phyloP scores from a whole-genome alignment of 2,329 filamentous ascomycete species.

The Dactylellina leptospora region DNA sequence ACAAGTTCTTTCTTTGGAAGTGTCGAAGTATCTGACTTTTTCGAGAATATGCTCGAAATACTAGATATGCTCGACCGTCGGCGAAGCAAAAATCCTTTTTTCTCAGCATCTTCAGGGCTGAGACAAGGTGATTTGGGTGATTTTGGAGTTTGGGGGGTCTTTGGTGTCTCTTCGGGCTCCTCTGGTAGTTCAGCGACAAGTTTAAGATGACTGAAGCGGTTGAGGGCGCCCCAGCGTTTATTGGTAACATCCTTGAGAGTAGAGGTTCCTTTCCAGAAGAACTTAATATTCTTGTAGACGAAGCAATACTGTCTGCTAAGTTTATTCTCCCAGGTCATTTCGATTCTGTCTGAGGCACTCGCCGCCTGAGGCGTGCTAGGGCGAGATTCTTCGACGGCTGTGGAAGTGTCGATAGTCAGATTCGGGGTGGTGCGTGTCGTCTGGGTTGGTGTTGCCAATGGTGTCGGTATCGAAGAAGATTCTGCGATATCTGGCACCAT shows the following conservation, averaged over 20 bases:
- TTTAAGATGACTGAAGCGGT: conserved; percentile 55
- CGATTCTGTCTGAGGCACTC: conserved; percentile 9
- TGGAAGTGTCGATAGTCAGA: conserved; percentile 37
- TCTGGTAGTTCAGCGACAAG: conserved; percentile 55
- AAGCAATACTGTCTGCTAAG: conserved; percentile 55
- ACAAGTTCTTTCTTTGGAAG: conserved; percentile 52
- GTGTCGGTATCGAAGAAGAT: conserved; percentile 2
- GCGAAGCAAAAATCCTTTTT: conserved; percentile 31
- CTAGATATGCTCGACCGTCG: conserved; percentile 54
- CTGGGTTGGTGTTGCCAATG: background rate
- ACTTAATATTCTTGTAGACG: conserved; percentile 52
- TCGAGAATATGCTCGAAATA: conserved; percentile 53
- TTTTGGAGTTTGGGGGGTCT: conserved; percentile 14
- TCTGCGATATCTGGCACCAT: background rate
- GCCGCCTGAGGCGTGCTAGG: background rate
- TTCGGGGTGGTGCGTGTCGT: conserved; percentile 3
- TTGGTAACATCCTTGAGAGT: conserved; percentile 53
- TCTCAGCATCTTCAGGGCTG: conserved; percentile 42
- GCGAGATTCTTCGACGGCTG: background rate
- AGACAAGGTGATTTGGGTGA: conserved; percentile 37
- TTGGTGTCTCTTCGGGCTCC: conserved; percentile 13
- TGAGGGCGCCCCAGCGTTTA: conserved; percentile 53
- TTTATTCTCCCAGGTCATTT: conserved; percentile 51
- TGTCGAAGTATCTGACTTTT: conserved; percentile 34
- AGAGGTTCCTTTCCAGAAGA: conserved; percentile 56